A percentile compares a stretch with the other conserved stretches of the same genome.
These are phyloP conservation scores for Pseudogymnoascus sp. DNA, from an alignment of 2,329 filamentous ascomycete species.

Conservation along the genomic window DNA sequence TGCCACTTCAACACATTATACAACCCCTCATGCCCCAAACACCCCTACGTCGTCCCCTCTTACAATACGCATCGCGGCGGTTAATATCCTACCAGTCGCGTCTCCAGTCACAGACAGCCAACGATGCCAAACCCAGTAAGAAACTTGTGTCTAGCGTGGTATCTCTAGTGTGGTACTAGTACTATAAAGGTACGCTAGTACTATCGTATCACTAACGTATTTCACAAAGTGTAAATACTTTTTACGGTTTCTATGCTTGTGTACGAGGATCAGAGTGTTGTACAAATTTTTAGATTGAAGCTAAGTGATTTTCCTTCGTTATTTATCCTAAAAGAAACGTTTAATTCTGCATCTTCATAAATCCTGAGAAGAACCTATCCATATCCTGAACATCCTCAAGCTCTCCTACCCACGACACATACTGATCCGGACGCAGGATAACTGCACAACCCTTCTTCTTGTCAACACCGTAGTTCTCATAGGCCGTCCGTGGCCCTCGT, in stretches of 20 bases:
- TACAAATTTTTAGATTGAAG: not conserved
- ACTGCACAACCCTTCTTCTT: constrained; percentile 49
- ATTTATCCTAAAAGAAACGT: not conserved
- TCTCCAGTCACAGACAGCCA: too few species aligned
- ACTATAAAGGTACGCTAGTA: too few species aligned
- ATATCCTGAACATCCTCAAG: constrained; percentile 34
- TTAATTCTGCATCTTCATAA: constrained; percentile 13
- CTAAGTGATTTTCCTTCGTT: not conserved
- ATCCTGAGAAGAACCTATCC: constrained; percentile 16
- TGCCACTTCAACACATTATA: too few species aligned
- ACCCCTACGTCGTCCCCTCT: too few species aligned
- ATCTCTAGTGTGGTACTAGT: too few species aligned
- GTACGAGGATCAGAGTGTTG: not conserved
- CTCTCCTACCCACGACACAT: constrained; percentile 42
- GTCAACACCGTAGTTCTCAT: constrained; percentile 54
- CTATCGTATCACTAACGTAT: too few species aligned
- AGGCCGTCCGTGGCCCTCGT: constrained; percentile 45
- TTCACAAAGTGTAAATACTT: not conserved
- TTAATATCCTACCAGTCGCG: too few species aligned
- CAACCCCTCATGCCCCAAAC: too few species aligned
- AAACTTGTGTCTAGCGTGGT: too few species aligned
- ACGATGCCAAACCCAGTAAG: too few species aligned
- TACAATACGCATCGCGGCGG: too few species aligned
- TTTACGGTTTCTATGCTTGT: not conserved
- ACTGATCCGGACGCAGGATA: constrained; percentile 60